Base-by-base conservation (phyloP, 176 grass and related monocot species). In the Poa pratensis region DNA sequence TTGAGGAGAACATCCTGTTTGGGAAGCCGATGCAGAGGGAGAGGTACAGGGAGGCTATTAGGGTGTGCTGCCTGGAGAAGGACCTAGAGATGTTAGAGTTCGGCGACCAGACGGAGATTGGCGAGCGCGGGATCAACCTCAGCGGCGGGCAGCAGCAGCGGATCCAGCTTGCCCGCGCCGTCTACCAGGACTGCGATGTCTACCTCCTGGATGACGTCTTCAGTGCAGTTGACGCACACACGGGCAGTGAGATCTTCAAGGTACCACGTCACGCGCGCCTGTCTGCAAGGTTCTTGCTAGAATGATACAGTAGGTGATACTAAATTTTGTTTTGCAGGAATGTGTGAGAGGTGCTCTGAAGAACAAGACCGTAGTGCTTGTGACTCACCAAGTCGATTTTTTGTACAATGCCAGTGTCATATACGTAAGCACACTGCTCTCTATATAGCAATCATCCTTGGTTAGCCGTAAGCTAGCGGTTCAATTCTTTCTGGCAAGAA, bases 31-130 rank as follows among this genome's bases (percentile, higher is more conserved):
- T 98, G 95, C 43, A 98, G 84, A 19, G 30, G 58, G 85, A 85
- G 80, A 77, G 77, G 63, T 98, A 98, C 87, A 90, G 87, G 73
- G 87, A 95, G 77, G 91, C 80, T 2, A 92, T 95, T 73, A 88
- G 83, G 66, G 95, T 98, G 12, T 98, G 95, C 74, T 95, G 92
- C 84, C 85, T 98, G 80, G 87, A 95, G 54, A 95, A 90, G 81
- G 95, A 98, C 79, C 17, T 98, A 19, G 95, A 98, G 82, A 93
- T 98, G 93, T 95, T 98, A 93, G 95, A 98, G 87, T 92, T 92
- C 35, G 95, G 95, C 2, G 95, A 98, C 63, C 92, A 98, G 85
- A 98, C 95, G 6, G 95, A 98, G 92, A 98, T 98, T 6, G 95
- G 95, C 3, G 95, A 98, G 73, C 90, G 95, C n/a, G 95, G 95